A percentile compares a stretch with the other conserved stretches of the same genome.
phyloP scores from a whole-genome alignment of 2,329 filamentous ascomycete genomes.

The Fusarium siculi region DNA sequence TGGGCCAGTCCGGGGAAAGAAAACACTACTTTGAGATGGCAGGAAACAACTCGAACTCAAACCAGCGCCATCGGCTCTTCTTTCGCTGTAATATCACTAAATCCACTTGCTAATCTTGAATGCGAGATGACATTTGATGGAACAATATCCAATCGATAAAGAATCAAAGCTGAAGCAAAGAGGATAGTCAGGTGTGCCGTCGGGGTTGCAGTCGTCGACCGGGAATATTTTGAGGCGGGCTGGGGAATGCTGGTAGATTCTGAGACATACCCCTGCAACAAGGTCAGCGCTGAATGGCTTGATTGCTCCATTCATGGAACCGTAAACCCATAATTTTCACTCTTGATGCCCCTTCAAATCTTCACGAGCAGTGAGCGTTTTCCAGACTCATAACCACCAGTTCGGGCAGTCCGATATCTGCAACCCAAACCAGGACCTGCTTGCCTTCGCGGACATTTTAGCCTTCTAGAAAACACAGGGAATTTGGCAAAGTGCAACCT shows the following conservation, averaged over 20 bases:
- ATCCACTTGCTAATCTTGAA: constrained; percentile 42
- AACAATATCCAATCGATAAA: constrained; percentile 22
- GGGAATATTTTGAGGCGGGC: constrained; percentile 27
- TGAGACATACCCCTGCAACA: constrained; percentile 40
- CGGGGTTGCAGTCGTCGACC: constrained; percentile 38
- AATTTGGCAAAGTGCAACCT: constrained; percentile 13
- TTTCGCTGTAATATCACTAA: constrained; percentile 43
- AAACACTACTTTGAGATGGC: constrained; percentile 10
- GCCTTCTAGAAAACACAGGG: constrained; percentile 39
- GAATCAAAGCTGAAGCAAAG: constrained; percentile 23
- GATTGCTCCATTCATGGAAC: constrained; percentile 17
- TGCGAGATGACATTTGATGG: constrained; percentile 41
- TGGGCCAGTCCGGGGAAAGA: constrained; percentile 31
- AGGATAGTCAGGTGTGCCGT: constrained; percentile 38
- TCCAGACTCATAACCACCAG: constrained; percentile 16
- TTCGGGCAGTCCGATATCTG: constrained; percentile 27
- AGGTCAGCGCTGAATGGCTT: constrained; percentile 24
- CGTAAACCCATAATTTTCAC: constrained; percentile 24
- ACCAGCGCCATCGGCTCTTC: constrained; percentile 38
- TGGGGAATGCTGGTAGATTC: constrained; percentile 46
- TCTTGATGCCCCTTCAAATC: constrained; percentile 39
- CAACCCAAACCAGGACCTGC: constrained; percentile 19
- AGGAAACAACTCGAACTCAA: constrained; percentile 26
- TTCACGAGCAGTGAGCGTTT: constrained; percentile 32
- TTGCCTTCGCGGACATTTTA: constrained; percentile 10